A percentile compares a stretch with the other conserved stretches of the same genome.
Conservation (phyloP, 106 monocot genomes). For the Dioscorea dumetorum region DNA sequence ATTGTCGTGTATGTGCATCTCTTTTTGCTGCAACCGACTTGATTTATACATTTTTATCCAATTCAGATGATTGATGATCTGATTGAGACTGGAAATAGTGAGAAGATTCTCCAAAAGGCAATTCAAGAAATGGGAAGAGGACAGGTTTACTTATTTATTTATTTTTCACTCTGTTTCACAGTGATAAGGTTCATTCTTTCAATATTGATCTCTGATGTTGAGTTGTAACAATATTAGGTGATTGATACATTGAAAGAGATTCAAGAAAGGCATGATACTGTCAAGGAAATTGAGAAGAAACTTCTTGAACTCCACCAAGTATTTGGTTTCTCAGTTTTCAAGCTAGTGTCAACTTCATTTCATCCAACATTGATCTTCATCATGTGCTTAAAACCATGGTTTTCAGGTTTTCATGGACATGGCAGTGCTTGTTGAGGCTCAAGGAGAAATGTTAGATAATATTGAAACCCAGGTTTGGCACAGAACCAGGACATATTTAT, state of each 20-base stretch:
- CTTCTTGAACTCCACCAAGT: slow-evolving; percentile 40
- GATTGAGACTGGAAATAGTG: background rate
- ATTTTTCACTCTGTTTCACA: background rate
- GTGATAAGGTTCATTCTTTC: no score
- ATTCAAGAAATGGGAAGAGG: slow-evolving; percentile 59
- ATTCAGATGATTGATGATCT: slow-evolving; percentile 36
- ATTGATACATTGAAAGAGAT: slow-evolving; percentile 39
- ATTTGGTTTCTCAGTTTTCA: no score
- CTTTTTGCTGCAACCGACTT: background rate
- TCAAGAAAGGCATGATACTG: slow-evolving; percentile 55
- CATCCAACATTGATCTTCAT: no score
- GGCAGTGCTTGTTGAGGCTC: slow-evolving; percentile 48
- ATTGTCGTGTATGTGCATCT: background rate
- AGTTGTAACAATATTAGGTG: slow-evolving; percentile 12
- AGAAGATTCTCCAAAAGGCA: slow-evolving; percentile 54
- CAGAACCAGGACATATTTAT: no score
- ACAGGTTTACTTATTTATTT: slow-evolving; percentile 45
- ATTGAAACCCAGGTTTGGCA: slow-evolving; percentile 40
- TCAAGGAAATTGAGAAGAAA: slow-evolving; percentile 50
- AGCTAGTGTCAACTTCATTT: no score
- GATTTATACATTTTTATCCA: background rate
- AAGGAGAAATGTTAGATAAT: slow-evolving; percentile 43
- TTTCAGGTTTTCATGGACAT: slow-evolving; percentile 47
- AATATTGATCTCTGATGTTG: background rate
- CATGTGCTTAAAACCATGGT: no score